Percentiles rank a stretch among this genome's conserved stretches.
phyloP scores from a whole-genome alignment of 768 basidiomycete genomes.

The Trametes punicea region DNA sequence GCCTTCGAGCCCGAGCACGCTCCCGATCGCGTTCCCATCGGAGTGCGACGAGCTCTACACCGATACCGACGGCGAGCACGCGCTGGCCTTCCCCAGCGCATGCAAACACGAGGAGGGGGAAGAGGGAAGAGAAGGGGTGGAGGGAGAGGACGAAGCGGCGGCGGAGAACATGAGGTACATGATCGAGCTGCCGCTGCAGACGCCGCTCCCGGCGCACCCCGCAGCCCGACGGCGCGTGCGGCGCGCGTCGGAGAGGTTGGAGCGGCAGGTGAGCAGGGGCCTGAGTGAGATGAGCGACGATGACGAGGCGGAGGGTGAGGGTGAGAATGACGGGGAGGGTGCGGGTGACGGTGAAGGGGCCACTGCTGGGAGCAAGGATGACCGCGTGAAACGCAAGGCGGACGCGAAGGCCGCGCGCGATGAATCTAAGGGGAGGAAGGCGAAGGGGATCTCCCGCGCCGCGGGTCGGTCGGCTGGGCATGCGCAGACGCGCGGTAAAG shows the following conservation, averaged over 20 bases:
- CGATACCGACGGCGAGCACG: constrained; percentile 3
- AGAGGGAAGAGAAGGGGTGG: neutral
- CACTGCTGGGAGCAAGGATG: too few relatives aligned
- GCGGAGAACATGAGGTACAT: constrained; percentile 17
- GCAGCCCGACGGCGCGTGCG: constrained; percentile 28
- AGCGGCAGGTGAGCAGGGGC: constrained; percentile 24
- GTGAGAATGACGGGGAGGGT: constrained; percentile 8
- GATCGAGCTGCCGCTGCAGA: constrained; percentile 24
- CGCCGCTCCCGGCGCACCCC: constrained; percentile 28
- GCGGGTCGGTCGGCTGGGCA: neutral
- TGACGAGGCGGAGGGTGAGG: constrained; percentile 24
- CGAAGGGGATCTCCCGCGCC: neutral
- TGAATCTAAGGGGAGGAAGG: neutral
- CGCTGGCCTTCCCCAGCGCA: neutral
- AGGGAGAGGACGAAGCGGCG: neutral
- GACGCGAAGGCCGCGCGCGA: neutral
- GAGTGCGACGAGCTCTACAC: constrained; percentile 8
- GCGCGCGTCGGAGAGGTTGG: constrained; percentile 25
- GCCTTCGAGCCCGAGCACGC: constrained; percentile 17
- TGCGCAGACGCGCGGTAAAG: too few relatives aligned
- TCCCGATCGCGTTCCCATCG: constrained; percentile 7
- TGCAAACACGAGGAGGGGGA: neutral
- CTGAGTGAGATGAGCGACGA: constrained; percentile 25
- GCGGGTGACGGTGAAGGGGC: neutral
- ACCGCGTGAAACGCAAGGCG: constrained; percentile 1